These are phyloP conservation scores for Suhomyces pyralidae DNA, from an alignment of 805 yeast species.

Conservation along the genomic window DNA sequence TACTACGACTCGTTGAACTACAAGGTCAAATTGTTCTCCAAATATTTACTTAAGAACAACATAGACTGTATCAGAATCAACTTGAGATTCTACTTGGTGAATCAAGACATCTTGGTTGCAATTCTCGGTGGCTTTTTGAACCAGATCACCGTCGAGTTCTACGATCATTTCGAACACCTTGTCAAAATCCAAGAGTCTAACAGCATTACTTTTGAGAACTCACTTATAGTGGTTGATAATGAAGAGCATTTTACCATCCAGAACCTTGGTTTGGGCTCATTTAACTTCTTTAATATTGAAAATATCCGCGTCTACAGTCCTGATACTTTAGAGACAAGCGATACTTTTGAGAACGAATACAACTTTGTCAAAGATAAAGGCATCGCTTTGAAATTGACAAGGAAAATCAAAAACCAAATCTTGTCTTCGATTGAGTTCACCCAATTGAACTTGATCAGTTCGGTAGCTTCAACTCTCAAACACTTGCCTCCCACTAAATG, in stretches of 20 bases:
- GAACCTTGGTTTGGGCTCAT: neutral
- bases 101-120: conserved; percentile 34
- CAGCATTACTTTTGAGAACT: neutral
- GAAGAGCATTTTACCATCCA: neutral
- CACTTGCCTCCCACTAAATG: conserved; percentile 42
- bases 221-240: conserved; percentile 3
- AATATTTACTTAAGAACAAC: conserved; percentile 14
- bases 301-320: neutral
- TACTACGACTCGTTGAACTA: conserved; percentile 24
- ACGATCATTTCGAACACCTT: conserved; percentile 18
- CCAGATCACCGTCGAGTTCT: conserved; percentile 40
- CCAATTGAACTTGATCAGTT: conserved; percentile 51
- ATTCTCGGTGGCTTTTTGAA: conserved; percentile 45
- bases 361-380: conserved; percentile 34
- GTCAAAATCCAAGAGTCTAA: neutral
- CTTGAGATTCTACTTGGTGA: conserved; percentile 19
- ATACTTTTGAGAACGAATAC: conserved; percentile 28
- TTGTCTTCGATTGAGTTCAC: conserved; percentile 33
- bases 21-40: conserved; percentile 20
- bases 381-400: conserved; percentile 26
- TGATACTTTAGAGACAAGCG: neutral
- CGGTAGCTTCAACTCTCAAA: conserved; percentile 51
- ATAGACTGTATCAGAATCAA: conserved; percentile 23
- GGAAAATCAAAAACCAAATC: conserved; percentile 14
- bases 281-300: conserved; percentile 1